phyloP scores from a whole-genome alignment of 225 moss, liverwort and hornwort genomes.

The Sphagnum tenellum region DNA sequence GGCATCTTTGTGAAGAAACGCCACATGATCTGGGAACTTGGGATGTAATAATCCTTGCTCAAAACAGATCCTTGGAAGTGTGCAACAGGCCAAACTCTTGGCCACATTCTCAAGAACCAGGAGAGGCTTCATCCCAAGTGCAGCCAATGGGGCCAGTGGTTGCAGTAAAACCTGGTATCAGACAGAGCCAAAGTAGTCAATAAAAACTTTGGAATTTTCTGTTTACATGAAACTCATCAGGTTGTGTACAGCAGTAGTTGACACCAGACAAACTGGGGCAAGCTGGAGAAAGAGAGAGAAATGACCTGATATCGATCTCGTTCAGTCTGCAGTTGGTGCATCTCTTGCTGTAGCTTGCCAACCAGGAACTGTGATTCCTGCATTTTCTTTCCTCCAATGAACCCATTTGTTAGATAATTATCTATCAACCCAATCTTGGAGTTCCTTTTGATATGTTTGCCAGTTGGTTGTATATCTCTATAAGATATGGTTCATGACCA shows the following conservation, averaged over 20 bases:
- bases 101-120: constrained; percentile 3
- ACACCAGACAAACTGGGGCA: too few relatives aligned
- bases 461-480: too few relatives aligned
- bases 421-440: too few relatives aligned
- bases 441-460: too few relatives aligned
- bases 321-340: constrained; percentile 55
- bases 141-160: constrained; percentile 3
- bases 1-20: too few relatives aligned
- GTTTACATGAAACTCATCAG: neutral
- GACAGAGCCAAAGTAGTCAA: neutral
- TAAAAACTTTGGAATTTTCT: too few relatives aligned
- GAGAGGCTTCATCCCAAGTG: neutral
- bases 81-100: neutral
- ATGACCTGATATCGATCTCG: constrained; percentile 67
- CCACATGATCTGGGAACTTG: too few relatives aligned
- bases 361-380: constrained; percentile 51
- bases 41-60: too few relatives aligned
- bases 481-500: too few relatives aligned
- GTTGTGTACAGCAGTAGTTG: neutral
- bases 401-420: too few relatives aligned
- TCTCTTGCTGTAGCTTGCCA: constrained; percentile 60
- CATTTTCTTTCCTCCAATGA: neutral
- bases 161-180: constrained; percentile 1
- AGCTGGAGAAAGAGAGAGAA: too few relatives aligned
- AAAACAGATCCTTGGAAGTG: too few relatives aligned